Conservation (phyloP, 805 yeast species). For the Wickerhamiella siamensis region DNA sequence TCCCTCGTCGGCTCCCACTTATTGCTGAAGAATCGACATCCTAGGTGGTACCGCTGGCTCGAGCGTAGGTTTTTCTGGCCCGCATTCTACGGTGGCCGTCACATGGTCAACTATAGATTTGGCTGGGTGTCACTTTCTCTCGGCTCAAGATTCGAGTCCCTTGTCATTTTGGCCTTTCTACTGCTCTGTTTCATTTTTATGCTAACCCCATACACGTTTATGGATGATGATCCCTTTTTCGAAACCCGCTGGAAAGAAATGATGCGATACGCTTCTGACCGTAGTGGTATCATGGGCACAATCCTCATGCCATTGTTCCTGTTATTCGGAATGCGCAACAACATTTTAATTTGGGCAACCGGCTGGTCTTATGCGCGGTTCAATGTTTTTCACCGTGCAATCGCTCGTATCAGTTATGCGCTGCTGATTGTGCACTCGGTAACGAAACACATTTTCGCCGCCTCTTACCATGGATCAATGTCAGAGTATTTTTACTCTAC, state of each 20-base stretch:
- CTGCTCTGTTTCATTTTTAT: constrained; percentile 24
- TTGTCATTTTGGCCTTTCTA: constrained; percentile 31
- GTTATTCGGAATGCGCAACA: constrained; percentile 50
- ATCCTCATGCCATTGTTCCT: constrained; percentile 37
- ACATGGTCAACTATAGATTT: constrained; percentile 18
- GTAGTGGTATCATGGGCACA: constrained; percentile 39
- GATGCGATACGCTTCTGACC: constrained; percentile 34
- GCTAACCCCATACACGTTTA: constrained; percentile 21
- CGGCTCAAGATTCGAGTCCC: constrained; percentile 40
- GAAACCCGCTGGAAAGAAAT: constrained; percentile 24
- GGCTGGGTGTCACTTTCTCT: constrained; percentile 21
- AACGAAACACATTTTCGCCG: constrained; percentile 35
- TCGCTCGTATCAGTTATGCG: constrained; percentile 32
- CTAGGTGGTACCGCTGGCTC: constrained; percentile 10
- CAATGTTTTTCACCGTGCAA: constrained; percentile 43
- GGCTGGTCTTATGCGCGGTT: constrained; percentile 45
- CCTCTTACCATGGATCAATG: constrained; percentile 23
- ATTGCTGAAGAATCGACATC: constrained; percentile 16
- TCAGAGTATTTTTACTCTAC: constrained; percentile 23
- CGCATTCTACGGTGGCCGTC: constrained; percentile 24
- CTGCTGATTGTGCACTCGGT: constrained; percentile 34
- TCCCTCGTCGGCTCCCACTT: constrained; percentile 16
- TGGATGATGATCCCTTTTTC: constrained; percentile 27
- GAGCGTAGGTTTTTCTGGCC: constrained; percentile 25
- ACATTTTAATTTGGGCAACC: constrained; percentile 43